Evolutionary conservation across 441 rosid genomes (phyloP), one percentile per base, ranked within the genome.

Genomic region (Corymbia citriodora): DNA sequence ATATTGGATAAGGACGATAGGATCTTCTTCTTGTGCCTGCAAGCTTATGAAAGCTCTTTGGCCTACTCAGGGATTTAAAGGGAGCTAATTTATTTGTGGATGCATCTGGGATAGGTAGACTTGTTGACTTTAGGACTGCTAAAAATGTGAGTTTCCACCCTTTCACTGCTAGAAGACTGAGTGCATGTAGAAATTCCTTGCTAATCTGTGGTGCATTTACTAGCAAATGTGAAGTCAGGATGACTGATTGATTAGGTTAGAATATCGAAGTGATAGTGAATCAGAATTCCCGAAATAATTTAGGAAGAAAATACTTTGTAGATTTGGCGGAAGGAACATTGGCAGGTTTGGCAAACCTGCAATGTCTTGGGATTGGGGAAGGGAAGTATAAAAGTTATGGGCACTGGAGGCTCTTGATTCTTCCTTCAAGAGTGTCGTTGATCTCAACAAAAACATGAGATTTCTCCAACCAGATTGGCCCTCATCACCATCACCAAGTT

Each of bases 41-140:
- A 36, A 89, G 52, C 49, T 50, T 48, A 25, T 36, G 8, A 31
- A 16, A 23, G 16, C 87, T 48, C 52, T 21, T 88, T 89, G 53
- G 81, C 89, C 86, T 81, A 89, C 87, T 33, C 87, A 96, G 98
- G 96, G 98, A 98, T 90, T 96, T 98, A 89, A 98, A 98, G 92
- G 98, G 99, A 63, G 99, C 99, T 90, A 96, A 97, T 94, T 94
- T 98, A 91, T 99, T 96, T 87, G 99, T 96, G 81, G 97, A 98
- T 94, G 98, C 99, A 89, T 94, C 91, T 89, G 99, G 99, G 48
- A 98, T 97, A n/a, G 98, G 96, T 87, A 96, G 96, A 94, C 99
- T 98, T 83, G 98, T 97, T 27, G 98, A 97, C 91, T 98, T 98
- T 92, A 99, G 98, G 93, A 97, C 95, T 98, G 96, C 99, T 61